phyloP scores from a whole-genome alignment of 2,329 filamentous ascomycete genomes.

The Aspergillus sp. region DNA sequence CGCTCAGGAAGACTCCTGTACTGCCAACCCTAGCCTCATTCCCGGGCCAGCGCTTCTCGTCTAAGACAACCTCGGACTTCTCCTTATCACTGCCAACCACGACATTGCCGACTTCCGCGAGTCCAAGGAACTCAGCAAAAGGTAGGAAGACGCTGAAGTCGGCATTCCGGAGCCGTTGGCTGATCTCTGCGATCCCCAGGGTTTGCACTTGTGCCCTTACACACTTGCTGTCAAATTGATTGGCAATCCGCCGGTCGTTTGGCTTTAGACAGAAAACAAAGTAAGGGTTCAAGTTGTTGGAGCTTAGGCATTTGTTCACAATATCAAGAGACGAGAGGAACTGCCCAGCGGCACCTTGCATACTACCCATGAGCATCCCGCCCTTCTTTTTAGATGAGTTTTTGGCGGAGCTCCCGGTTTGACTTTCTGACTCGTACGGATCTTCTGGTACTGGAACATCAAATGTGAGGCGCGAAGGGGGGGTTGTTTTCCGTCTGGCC shows the following conservation, averaged over 20 bases:
- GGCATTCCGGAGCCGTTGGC: conserved; percentile 85
- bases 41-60: conserved; percentile 87
- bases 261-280: conserved; percentile 98
- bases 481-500: conserved; percentile 74
- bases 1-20: conserved; percentile 93
- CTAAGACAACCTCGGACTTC: conserved; percentile 87
- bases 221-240: conserved; percentile 99
- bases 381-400: conserved; percentile 36
- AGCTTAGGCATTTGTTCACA: conserved; percentile 82
- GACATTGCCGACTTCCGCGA: conserved; percentile 80
- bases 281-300: conserved; percentile 86
- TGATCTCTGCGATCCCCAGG: conserved; percentile 95
- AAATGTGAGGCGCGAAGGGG: conserved; percentile 50
- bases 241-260: conserved; percentile 94
- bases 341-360: conserved; percentile 89
- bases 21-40: conserved; percentile 91
- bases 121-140: conserved; percentile 91
- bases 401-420: conserved; percentile 36
- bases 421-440: conserved; percentile 41
- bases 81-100: conserved; percentile 91
- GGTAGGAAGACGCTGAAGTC: conserved; percentile 96
- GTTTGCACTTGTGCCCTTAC: conserved; percentile 93
- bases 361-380: conserved; percentile 43
- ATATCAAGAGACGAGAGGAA: conserved; percentile 89
- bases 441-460: conserved; percentile 44